Percentiles rank a stretch among this genome's conserved stretches.
phyloP scores from a whole-genome alignment of 805 yeast species.

The Diddensiella caesifluorescens region DNA sequence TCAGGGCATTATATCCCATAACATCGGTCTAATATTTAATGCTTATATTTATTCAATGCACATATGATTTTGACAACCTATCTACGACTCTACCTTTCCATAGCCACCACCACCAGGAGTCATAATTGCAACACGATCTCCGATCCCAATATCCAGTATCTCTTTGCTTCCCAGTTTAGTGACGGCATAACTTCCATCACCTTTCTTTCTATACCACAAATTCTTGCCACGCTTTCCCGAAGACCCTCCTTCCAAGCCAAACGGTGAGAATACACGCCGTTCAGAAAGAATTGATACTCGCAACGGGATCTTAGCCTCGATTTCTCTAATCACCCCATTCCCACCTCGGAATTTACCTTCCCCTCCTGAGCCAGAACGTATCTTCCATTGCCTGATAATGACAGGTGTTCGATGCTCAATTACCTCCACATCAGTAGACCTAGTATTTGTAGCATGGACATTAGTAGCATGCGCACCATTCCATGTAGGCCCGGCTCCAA shows the following conservation, averaged over 20 bases:
- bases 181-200: constrained; percentile 32
- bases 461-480: constrained; percentile 82
- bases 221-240: constrained; percentile 70
- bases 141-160: constrained; percentile 49
- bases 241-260: constrained; percentile 77
- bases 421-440: constrained; percentile 85
- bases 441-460: constrained; percentile 87
- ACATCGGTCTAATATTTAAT: no score
- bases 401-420: constrained; percentile 86
- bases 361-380: constrained; percentile 79
- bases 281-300: constrained; percentile 79
- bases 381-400: constrained; percentile 60
- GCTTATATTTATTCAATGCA: no score
- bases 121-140: constrained; percentile 59
- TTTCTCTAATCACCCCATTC: constrained; percentile 76
- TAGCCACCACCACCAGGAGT: constrained; percentile 89
- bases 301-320: constrained; percentile 67
- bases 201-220: constrained; percentile 32
- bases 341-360: constrained; percentile 70
- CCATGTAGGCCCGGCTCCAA: constrained; percentile 86
- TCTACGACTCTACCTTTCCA: constrained; percentile 37
- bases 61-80: no score
- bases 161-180: constrained; percentile 61
- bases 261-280: constrained; percentile 77
- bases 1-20: neutral